Percentiles rank a stretch among this genome's conserved stretches.
Evolutionary conservation across 139 green algal genomes (phyloP).

Genomic region (Yamagishiella unicocca): DNA sequence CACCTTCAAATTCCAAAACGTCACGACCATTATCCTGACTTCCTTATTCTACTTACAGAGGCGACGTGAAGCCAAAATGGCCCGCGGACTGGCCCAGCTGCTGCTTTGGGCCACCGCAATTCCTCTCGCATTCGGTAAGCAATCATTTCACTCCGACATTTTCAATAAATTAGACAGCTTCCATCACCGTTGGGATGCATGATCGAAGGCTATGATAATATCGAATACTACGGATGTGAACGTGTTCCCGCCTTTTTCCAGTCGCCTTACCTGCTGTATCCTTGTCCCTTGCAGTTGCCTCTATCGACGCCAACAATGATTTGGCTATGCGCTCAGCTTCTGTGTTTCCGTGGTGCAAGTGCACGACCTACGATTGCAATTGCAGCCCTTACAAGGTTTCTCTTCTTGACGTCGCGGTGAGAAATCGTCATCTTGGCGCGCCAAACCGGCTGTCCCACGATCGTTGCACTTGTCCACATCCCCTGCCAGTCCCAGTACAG

Average conservation of each 20-base stretch:
- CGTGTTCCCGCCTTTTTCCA: background rate
- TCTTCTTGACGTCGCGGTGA: background rate
- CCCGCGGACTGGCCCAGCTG: background rate
- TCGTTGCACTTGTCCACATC: background rate
- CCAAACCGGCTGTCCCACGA: background rate
- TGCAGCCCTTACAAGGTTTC: conserved; percentile 3
- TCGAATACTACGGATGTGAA: no score
- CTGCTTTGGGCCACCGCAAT: background rate
- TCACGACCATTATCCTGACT: no score
- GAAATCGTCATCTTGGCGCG: background rate
- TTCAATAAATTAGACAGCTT: no score
- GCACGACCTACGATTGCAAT: background rate
- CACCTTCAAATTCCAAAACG: no score
- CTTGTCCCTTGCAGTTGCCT: no score
- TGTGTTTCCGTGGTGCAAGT: conserved; percentile 10
- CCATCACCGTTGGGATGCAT: no score
- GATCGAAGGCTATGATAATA: no score
- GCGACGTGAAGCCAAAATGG: background rate
- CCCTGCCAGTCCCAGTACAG: background rate
- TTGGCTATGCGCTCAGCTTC: background rate
- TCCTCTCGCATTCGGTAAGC: background rate
- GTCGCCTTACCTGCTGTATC: no score
- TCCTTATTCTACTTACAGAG: no score
- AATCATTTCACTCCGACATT: no score
- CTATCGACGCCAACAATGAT: background rate